Evolutionary conservation across 2,329 filamentous ascomycete species (phyloP), one percentile per base, ranked within the genome.

Genomic region (Xylaria digitata): DNA sequence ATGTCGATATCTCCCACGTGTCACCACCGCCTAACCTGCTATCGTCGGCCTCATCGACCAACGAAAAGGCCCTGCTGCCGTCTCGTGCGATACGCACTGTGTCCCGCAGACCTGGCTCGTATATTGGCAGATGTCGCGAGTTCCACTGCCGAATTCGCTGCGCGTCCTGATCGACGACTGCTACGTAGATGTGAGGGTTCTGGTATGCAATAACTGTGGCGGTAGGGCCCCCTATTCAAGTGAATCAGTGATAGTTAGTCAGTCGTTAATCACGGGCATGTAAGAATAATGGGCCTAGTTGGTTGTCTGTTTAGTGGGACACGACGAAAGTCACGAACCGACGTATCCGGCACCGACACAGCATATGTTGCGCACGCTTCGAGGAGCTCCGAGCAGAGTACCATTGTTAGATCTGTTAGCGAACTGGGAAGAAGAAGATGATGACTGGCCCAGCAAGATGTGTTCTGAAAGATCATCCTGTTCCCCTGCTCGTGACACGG

Each of bases 121-220:
- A 90, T 68, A 94, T 92, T 49, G 92, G 92, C 17, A 93, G 86
- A 70, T 90, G 85, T 50, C 85, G 82, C 1, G 91, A 92, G 73
- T 92, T 90, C 92, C 92, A 95, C 66, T 87, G 85, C 56, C 84
- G 84, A 69, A 94, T 92, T 52, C 91, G 87, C 45, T 77, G 79
- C 58, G 82, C 82, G 75, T 92, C 89, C 67, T 87, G 83, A 76
- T 94, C 92, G 42, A 94, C 89, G n/a, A 94, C 91, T 21, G 88
- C 92, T 46, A 94, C 90, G 54, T 83, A 84, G 72, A 93, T 85
- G 61, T 89, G 79, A 1, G 91, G 91, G 77, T 93, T 93, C 71
- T 92, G 86, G 74, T 88, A 86, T 23, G 92, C 92, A 63, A 94
- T 87, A 37, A 94, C 86, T 13, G 92, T 89, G 23, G 90, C 90